Percentiles rank a stretch among this genome's conserved stretches.
These are phyloP conservation scores for Citrus sp. DNA, from an alignment of 345 rosid species.

Conservation along the genomic window DNA sequence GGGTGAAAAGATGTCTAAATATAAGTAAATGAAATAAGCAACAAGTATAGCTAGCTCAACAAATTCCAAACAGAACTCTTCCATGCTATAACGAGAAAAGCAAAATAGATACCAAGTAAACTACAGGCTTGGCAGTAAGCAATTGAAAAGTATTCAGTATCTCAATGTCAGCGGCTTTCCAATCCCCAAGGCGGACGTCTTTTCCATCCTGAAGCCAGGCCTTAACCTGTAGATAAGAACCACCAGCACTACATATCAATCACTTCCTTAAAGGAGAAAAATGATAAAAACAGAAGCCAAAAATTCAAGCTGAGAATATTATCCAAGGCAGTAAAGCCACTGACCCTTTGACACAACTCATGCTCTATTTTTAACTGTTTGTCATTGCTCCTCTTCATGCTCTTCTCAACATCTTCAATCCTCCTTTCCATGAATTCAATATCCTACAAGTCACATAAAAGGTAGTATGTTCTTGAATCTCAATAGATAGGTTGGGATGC, in stretches of 20 bases:
- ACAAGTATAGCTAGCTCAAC: background rate
- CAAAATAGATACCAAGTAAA: slow-evolving; percentile 61
- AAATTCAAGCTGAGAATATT: background rate
- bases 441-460: slow-evolving; percentile 50
- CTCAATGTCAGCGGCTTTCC: slow-evolving; percentile 97
- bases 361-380: slow-evolving; percentile 81
- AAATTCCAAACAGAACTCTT: background rate
- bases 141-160: slow-evolving; percentile 86
- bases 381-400: slow-evolving; percentile 99
- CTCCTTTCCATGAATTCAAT: slow-evolving; percentile 76
- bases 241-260: background rate
- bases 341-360: slow-evolving; percentile 58
- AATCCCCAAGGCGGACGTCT: slow-evolving; percentile 90
- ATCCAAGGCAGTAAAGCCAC: slow-evolving; percentile 13
- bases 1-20: background rate
- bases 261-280: background rate
- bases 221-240: slow-evolving; percentile 53
- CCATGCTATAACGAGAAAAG: background rate
- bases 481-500: background rate
- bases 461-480: background rate
- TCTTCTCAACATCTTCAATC: slow-evolving; percentile 87
- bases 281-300: background rate
- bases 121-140: slow-evolving; percentile 97
- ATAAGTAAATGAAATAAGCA: background rate
- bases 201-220: slow-evolving; percentile 81